Percentiles rank a stretch among this genome's conserved stretches.
Conservation (phyloP, 1,139 yeast species). For the Hansenula anomala region DNA sequence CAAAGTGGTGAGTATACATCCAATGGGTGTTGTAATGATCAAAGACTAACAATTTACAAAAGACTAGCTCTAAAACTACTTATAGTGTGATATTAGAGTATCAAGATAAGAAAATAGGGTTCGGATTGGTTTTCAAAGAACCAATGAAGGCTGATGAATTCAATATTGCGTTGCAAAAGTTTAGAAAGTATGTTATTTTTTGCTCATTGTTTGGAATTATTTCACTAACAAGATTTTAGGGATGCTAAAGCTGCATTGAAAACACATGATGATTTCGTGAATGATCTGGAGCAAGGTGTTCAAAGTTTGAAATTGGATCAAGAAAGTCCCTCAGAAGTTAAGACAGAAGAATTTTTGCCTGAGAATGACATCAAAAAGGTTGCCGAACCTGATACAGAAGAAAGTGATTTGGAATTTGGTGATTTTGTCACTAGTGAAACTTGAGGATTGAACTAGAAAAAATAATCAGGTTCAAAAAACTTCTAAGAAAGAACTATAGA, state of each 20-base stretch:
- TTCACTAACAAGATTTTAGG: constrained; percentile 1
- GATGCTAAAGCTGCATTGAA: constrained; percentile 16
- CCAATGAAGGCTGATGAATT: constrained; percentile 32
- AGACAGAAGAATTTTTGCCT: too few relatives aligned
- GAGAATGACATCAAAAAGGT: background rate
- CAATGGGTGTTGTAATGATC: too few relatives aligned
- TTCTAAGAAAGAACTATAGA: too few relatives aligned
- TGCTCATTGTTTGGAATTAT: background rate
- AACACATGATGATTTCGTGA: constrained; percentile 1
- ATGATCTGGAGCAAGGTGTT: constrained; percentile 1
- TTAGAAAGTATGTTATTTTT: constrained; percentile 15
- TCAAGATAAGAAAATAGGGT: constrained; percentile 17
- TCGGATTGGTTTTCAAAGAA: constrained; percentile 38
- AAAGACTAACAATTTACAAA: constrained; percentile 4
- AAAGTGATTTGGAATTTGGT: constrained; percentile 36
- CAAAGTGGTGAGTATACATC: constrained; percentile 6
- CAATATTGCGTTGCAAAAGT: constrained; percentile 33
- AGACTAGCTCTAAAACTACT: constrained; percentile 12
- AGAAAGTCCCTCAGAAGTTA: too few relatives aligned
- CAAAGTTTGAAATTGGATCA: constrained; percentile 2
- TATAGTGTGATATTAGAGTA: constrained; percentile 16
- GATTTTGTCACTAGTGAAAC: constrained; percentile 31
- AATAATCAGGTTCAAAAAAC: too few relatives aligned
- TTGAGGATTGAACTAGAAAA: too few relatives aligned
- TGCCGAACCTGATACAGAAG: constrained; percentile 22